These are phyloP conservation scores for Yamadazyma songkhlaensis DNA, from an alignment of 1,139 yeast genomes.

Conservation along the genomic window DNA sequence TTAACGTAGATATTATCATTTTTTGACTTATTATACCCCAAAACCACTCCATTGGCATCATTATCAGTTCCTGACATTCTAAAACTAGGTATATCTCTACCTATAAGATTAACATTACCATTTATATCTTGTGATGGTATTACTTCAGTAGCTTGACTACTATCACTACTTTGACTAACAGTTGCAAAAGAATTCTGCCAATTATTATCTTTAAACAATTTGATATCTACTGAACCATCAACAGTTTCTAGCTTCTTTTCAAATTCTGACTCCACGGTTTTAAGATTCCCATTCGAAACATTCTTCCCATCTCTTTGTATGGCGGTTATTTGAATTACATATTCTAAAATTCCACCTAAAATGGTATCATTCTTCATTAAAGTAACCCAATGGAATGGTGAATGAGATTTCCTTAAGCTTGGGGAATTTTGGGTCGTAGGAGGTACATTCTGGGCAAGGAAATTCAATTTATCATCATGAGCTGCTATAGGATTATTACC, in stretches of 20 bases:
- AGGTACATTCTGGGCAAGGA: conserved; percentile 17
- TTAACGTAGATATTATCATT: conserved; percentile 11
- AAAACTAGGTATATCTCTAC: not conserved
- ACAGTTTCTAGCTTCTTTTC: conserved; percentile 4
- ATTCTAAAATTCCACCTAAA: conserved; percentile 3
- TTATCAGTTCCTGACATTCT: too few species aligned
- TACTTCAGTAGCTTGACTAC: not conserved
- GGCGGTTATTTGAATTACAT: conserved; percentile 2
- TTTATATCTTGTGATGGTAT: not conserved
- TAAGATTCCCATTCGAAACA: not conserved
- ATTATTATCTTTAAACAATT: conserved; percentile 1
- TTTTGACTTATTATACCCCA: not conserved
- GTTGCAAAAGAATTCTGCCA: not conserved
- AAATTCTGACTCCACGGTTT: conserved; percentile 1
- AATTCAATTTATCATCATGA: conserved; percentile 29
- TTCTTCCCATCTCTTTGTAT: not conserved
- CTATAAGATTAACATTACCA: not conserved
- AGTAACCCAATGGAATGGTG: conserved; percentile 38
- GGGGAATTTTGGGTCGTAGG: not conserved
- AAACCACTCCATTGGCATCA: not conserved
- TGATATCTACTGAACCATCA: conserved; percentile 4
- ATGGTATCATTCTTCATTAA: conserved; percentile 25
- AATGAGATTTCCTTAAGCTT: conserved; percentile 20
- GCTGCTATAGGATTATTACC: conserved; percentile 11
- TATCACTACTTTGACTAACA: not conserved